Conservation (phyloP, 768 basidiomycete genomes). For the Mycena crocata region DNA sequence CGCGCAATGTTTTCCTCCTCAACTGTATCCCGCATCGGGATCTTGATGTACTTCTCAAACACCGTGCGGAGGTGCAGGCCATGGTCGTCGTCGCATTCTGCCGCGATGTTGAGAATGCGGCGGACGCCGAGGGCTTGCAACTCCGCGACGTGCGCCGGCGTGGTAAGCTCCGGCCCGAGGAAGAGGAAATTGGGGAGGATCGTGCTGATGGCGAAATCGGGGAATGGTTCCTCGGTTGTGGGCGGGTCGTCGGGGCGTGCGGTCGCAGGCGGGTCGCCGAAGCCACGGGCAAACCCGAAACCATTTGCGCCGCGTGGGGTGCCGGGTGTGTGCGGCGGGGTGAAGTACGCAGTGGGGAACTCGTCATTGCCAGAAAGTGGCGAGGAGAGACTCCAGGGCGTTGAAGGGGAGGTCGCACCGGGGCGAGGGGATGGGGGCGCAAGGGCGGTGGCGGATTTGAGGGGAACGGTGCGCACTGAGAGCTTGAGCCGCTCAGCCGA, state of each 20-base stretch:
- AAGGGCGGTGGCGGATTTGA: constrained; percentile 55
- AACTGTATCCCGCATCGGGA: constrained; percentile 95
- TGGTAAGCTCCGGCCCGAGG: constrained; percentile 88
- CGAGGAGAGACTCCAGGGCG: constrained; percentile 55
- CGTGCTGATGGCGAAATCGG: constrained; percentile 84
- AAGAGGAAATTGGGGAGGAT: constrained; percentile 93
- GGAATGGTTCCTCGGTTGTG: constrained; percentile 70
- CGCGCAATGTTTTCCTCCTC: constrained; percentile 90
- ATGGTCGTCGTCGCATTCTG: constrained; percentile 89
- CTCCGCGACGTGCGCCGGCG: constrained; percentile 79
- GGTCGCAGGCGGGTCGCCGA: constrained; percentile 25
- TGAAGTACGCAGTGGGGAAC: constrained; percentile 62
- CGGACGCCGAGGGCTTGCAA: constrained; percentile 82
- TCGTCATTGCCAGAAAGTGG: constrained; percentile 47
- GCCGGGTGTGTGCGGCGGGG: constrained; percentile 64
- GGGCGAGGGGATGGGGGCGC: constrained; percentile 53
- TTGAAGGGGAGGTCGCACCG: constrained; percentile 68
- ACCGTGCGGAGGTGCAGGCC: constrained; percentile 72
- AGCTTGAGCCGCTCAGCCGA: constrained; percentile 54
- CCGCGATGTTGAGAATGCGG: constrained; percentile 91
- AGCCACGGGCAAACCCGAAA: constrained; percentile 40
- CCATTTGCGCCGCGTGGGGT: constrained; percentile 72
- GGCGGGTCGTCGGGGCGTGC: constrained; percentile 62
- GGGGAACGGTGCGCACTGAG: constrained; percentile 68
- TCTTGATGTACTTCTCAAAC: constrained; percentile 88